phyloP scores from a whole-genome alignment of 306 rosid species.

The Corylus heterophylla region DNA sequence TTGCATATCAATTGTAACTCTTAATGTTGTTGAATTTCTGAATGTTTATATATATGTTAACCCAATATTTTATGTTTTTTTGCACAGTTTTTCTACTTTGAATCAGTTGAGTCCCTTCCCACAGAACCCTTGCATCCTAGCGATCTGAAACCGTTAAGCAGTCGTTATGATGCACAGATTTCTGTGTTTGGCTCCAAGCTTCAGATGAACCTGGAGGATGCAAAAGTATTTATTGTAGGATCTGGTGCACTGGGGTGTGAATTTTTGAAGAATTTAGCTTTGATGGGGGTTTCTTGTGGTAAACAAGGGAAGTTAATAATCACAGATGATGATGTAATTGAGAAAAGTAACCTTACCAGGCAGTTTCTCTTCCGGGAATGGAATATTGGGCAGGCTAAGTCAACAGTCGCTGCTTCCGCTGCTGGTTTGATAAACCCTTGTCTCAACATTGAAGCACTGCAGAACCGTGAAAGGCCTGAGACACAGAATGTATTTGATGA shows the following conservation, averaged over 20 bases:
- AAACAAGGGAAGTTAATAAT: conserved; percentile 69
- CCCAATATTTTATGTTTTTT: conserved; percentile 20
- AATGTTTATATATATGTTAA: background rate
- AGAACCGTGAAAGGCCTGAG: conserved; percentile 77
- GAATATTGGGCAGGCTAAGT: conserved; percentile 98
- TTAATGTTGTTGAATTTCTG: conserved; percentile 8
- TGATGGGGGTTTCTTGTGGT: conserved; percentile 98
- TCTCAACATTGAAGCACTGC: conserved; percentile 69
- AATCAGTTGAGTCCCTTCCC: conserved; percentile 94
- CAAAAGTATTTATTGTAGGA: conserved; percentile 80
- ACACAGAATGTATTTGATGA: conserved; percentile 82
- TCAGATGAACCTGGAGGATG: conserved; percentile 91
- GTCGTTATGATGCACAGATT: conserved; percentile 97
- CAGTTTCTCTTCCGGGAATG: conserved; percentile 98
- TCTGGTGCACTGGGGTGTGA: conserved; percentile 98
- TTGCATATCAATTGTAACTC: background rate
- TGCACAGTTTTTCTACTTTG: conserved; percentile 90
- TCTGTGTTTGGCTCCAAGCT: conserved; percentile 90
- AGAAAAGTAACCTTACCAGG: conserved; percentile 95
- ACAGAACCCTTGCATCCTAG: conserved; percentile 67
- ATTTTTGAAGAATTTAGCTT: conserved; percentile 80
- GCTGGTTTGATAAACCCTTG: conserved; percentile 61
- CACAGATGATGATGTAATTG: conserved; percentile 98
- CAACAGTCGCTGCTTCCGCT: conserved; percentile 89
- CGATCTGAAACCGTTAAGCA: conserved; percentile 72